phyloP scores from a whole-genome alignment of 179 eudicot species.

The Monotropa hypopitys region DNA sequence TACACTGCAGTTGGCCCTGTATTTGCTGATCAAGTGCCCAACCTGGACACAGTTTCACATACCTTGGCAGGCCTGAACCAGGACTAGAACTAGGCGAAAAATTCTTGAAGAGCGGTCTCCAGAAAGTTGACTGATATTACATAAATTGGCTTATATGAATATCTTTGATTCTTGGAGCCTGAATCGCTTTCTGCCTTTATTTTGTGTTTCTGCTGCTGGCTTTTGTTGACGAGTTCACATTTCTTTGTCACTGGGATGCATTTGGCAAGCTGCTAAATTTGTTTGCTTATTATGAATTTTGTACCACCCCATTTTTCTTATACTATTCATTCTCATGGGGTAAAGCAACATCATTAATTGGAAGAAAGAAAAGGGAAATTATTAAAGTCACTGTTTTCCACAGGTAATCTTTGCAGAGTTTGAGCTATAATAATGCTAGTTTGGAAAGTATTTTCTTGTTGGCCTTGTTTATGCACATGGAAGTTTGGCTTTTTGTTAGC shows the following conservation, averaged over 20 bases:
- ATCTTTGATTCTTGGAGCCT: not conserved
- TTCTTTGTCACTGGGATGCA: not conserved
- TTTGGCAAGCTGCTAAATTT: not conserved
- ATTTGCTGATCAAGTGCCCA: not conserved
- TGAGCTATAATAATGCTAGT: not conserved
- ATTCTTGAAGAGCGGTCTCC: not conserved
- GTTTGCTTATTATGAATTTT: not conserved
- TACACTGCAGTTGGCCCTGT: not conserved
- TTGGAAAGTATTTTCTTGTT: not conserved
- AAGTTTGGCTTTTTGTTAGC: not conserved
- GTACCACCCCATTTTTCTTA: not conserved
- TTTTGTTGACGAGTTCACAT: not conserved
- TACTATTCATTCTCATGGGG: not conserved
- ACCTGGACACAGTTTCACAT: not conserved
- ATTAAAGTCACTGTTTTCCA: not conserved
- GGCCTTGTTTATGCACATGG: not conserved
- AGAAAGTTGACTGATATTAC: not conserved
- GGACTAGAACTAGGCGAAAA: not conserved
- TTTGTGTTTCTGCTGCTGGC: not conserved
- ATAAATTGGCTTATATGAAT: not conserved
- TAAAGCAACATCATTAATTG: not conserved
- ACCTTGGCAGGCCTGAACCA: not conserved
- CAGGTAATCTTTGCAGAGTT: not conserved
- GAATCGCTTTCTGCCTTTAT: not conserved
- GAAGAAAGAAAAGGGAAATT: not conserved